Base-by-base conservation (phyloP, 345 rosid species). In the Rubroshorea leprosula region DNA sequence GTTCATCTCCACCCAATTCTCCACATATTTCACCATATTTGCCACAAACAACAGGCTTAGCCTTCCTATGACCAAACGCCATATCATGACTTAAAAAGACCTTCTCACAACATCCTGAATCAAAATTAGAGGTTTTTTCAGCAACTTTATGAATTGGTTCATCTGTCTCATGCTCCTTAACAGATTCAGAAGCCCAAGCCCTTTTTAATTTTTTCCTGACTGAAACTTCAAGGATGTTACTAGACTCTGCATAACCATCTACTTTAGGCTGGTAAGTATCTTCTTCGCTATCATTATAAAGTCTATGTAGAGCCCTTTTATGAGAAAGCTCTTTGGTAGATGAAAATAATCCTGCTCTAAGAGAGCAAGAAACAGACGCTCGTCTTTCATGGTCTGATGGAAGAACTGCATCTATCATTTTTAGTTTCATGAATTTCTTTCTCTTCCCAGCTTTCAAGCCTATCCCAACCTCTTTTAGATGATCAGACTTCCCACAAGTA, bases 1-100 rank as follows among this genome's bases (percentile, higher is more conserved):
- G 31, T 38, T 50, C 43, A 64, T 73, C 66, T 18, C 21, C 68
- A 55, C 23, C 57, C 57, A 58, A 63, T 8, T 63, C 53, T 44
- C 66, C 67, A 39, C 54, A 62, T 66, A 78, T 67, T 60, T 78
- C 81, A 58, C 76, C 76, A 50, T 68, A 78, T 47, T 52, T 70
- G 35, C 86, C 86, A 62, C 54, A 78, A 41, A 73, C 81, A 6
- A 78, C 58, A 24, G 86, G 81, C 60, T 54, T 76, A 58, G 54
- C 61, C 49, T 66, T 78, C 55, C 49, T 47, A 29, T 19, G 27
- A 63, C 54, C 46, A 27, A 12, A 55, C 57, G 52, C 62, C 47
- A 39, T 54, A 55, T 68, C 71, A 25, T 55, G 57, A 62, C 72
- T 35, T 2, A 38, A 57, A 58, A 54, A 63, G 15, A 52, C 62